Conservation (phyloP, 495 filamentous ascomycete species). For the Neurospora sp. region DNA sequence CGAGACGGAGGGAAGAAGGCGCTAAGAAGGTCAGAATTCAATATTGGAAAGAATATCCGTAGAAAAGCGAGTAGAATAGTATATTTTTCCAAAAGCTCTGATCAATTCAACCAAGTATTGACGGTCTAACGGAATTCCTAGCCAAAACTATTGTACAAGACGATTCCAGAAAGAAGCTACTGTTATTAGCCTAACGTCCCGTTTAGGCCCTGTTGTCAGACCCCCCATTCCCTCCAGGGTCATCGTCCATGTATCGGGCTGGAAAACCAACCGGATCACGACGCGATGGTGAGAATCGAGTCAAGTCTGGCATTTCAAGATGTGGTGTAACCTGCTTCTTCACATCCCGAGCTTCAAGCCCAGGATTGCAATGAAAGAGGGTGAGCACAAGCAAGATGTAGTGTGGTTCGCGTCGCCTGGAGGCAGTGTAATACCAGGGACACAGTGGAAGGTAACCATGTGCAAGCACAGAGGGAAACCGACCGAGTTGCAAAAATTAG, state of each 20-base stretch:
- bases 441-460: constrained; percentile 61
- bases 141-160: no score
- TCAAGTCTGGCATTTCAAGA: not conserved
- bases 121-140: no score
- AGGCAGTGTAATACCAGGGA: constrained; percentile 84
- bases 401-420: constrained; percentile 62
- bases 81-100: no score
- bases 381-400: not conserved
- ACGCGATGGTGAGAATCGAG: not conserved
- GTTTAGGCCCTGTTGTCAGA: no score
- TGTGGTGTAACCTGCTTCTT: not conserved
- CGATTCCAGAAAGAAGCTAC: no score
- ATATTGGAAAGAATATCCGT: no score
- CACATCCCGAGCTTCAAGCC: not conserved
- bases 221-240: no score
- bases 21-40: no score
- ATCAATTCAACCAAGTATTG: no score
- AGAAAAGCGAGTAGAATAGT: no score
- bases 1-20: no score
- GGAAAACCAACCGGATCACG: not conserved
- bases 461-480: constrained; percentile 57
- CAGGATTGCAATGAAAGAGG: not conserved
- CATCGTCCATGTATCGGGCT: not conserved
- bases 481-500: constrained; percentile 53
- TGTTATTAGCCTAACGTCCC: no score